Base-by-base conservation (phyloP, 192 early-diverging fungal species). In the Backusella tarrabulga region DNA sequence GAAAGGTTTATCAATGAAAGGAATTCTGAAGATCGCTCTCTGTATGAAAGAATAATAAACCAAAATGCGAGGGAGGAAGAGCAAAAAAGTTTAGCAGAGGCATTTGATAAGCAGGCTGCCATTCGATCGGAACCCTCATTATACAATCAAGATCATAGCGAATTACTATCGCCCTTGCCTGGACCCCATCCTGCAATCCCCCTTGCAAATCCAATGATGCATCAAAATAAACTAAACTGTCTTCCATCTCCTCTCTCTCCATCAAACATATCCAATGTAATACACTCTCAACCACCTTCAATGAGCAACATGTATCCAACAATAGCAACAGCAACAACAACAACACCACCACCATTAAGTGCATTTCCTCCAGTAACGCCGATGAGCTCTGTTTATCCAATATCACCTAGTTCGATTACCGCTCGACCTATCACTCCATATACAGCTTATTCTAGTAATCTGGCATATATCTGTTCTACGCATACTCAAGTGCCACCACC, bases 131-230 rank as follows among this genome's bases (percentile, higher is more conserved):
- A 88, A 44, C 90, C 95, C 7, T 87, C 83, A 50, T 83, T 86
- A 66, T 83, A 86, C 11, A 87, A 95, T 36, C 83, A 89, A 40
- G 81, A 79, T 8, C 84, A 90, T 83, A 14, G 82, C 97, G 40
- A 88, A 90, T 77, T 87, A 92, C 12, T 78, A 90, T 34, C 87
- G 29, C 56, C 56, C 56, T 63, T 63, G 26, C 56, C 56, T 63
- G 23, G 56, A 14, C 56, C 56, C 12, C 56, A 63, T 29, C 8
- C 21, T 63, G 56, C 56, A 63, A 63, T 14, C 3, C 21, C 56
- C 21, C 21, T 63, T 63, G 56, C 21, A 63, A 63, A 63, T 63
- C 56, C 26, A n/a, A 17, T n/a, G 17, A 17, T 50, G 19, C 46
- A 50, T 50, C 46, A 50, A 60, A 29, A 29, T 29, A 12, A 63